These are phyloP conservation scores for Backusella psychrophila DNA, from an alignment of 192 early-diverging fungal species.

Conservation along the genomic window DNA sequence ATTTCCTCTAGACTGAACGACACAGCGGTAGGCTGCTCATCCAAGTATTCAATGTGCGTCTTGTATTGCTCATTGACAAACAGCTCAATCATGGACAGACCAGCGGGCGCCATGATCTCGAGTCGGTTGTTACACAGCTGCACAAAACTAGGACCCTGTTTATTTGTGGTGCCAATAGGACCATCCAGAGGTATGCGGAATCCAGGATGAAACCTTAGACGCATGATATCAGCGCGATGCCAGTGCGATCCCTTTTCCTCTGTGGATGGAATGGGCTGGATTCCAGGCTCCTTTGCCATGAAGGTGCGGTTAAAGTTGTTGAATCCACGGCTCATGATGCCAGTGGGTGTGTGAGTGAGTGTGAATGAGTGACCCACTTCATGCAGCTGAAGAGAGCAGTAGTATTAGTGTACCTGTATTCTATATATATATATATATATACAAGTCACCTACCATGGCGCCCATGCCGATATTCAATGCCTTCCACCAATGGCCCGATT, in stretches of 20 bases:
- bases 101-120: constrained; percentile 37
- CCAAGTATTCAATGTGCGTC: constrained; percentile 52
- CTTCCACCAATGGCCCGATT: constrained; percentile 59
- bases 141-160: constrained; percentile 16
- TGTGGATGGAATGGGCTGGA: constrained; percentile 44
- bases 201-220: constrained; percentile 56
- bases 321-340: constrained; percentile 64
- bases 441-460: constrained; percentile 41
- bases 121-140: constrained; percentile 35
- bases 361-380: constrained; percentile 68
- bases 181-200: constrained; percentile 52
- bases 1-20: constrained; percentile 3
- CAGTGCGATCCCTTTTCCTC: constrained; percentile 64
- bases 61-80: constrained; percentile 46
- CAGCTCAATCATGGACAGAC: constrained; percentile 58
- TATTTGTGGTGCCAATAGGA: not conserved
- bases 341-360: constrained; percentile 44
- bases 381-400: constrained; percentile 40
- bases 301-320: constrained; percentile 68
- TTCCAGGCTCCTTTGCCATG: constrained; percentile 53
- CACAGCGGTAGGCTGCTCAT: constrained; percentile 22
- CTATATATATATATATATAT: no score
- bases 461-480: constrained; percentile 68
- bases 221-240: constrained; percentile 55
- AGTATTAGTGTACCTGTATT: no score